Conservation (phyloP, 352 stramenopile genomes). For the Globisporangium apiculatum region DNA sequence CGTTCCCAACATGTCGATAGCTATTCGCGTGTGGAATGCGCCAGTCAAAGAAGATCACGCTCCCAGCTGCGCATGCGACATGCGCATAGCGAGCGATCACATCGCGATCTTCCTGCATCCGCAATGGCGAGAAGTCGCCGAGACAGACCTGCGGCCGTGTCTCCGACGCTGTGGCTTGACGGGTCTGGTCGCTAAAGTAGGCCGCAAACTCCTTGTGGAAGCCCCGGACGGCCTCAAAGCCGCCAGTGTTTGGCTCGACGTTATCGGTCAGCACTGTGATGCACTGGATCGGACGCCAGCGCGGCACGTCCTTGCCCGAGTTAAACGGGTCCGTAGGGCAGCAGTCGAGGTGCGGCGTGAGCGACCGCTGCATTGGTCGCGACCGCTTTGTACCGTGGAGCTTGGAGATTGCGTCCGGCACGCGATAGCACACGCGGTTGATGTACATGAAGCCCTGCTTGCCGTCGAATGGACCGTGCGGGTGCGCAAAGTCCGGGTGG, state of each 20-base stretch:
- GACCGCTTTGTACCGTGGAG: constrained; percentile 60
- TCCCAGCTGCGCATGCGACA: constrained; percentile 54
- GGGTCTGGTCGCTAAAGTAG: constrained; percentile 28
- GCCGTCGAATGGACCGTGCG: constrained; percentile 59
- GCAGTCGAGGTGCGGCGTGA: constrained; percentile 87
- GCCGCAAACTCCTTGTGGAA: constrained; percentile 83
- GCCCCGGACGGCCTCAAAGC: constrained; percentile 80
- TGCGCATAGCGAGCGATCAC: constrained; percentile 71
- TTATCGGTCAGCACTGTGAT: constrained; percentile 82
- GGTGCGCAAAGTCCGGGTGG: constrained; percentile 57
- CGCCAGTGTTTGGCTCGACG: constrained; percentile 54
- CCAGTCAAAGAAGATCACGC: constrained; percentile 87
- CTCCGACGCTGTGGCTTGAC: not conserved
- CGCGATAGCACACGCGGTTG: constrained; percentile 79
- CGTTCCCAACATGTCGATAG: constrained; percentile 53
- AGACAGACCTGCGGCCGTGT: constrained; percentile 70
- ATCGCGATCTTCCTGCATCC: constrained; percentile 72
- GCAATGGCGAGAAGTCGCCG: constrained; percentile 82
- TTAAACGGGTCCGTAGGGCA: constrained; percentile 72
- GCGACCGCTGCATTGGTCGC: constrained; percentile 72
- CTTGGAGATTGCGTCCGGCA: constrained; percentile 60
- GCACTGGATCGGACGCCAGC: constrained; percentile 87
- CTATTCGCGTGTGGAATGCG: constrained; percentile 85
- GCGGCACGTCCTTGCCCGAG: constrained; percentile 59
- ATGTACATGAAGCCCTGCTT: constrained; percentile 85